Evolutionary conservation across 2,329 filamentous ascomycete genomes (phyloP).

Genomic region (Coniochaeta pulveracea): DNA sequence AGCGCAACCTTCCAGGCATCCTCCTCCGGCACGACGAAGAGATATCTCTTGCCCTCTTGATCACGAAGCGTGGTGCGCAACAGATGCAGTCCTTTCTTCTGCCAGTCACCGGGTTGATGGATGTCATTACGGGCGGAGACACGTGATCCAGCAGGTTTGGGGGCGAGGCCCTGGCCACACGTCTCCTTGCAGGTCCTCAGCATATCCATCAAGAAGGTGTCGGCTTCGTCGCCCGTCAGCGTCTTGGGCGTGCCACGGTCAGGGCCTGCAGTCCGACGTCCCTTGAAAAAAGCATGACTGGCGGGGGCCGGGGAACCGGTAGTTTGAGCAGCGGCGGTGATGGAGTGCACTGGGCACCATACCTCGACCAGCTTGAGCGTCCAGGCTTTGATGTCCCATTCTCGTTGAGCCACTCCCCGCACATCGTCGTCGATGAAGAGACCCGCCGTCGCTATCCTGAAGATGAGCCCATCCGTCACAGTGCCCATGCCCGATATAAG

Average conservation of each 20-base stretch:
- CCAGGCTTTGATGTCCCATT: constrained; percentile 99
- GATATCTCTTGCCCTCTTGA: constrained; percentile 53
- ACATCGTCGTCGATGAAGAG: constrained; percentile 97
- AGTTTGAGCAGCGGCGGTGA: constrained; percentile 28
- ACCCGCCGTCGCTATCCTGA: constrained; percentile 87
- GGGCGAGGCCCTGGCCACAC: constrained; percentile 41
- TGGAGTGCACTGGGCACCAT: constrained; percentile 60
- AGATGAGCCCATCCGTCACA: constrained; percentile 84
- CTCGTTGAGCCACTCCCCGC: constrained; percentile 79
- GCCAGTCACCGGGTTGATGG: constrained; percentile 42
- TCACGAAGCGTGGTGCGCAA: constrained; percentile 53
- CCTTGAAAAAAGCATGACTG: constrained; percentile 32
- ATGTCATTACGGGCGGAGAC: constrained; percentile 12
- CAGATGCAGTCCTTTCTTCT: constrained; percentile 45
- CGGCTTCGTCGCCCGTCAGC: constrained; percentile 53
- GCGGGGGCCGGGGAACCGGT: constrained; percentile 23
- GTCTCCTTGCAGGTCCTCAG: constrained; percentile 53
- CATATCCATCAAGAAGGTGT: constrained; percentile 51
- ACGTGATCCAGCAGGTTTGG: constrained; percentile 10
- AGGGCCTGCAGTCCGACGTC: constrained; percentile 33
- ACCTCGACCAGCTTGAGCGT: constrained; percentile 88
- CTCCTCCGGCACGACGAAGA: constrained; percentile 53
- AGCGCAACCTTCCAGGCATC: constrained; percentile 58
- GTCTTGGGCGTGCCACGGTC: constrained; percentile 37
- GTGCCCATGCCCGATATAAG: constrained; percentile 73